Evolutionary conservation across 768 basidiomycete species (phyloP).

Genomic region (Termitomyces sp.): DNA sequence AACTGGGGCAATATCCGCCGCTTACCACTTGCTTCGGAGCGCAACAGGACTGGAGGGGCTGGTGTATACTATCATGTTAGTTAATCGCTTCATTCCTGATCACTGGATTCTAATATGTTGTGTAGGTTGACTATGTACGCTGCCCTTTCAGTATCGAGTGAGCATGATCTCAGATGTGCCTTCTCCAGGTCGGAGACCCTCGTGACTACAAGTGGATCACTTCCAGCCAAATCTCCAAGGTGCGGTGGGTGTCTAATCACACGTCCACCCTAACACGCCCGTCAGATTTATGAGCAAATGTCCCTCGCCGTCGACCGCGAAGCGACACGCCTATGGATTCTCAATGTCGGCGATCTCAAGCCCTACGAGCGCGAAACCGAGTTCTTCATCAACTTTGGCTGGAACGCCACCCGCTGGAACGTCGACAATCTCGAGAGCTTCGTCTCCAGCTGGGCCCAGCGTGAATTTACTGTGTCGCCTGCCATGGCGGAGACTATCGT

Average conservation of each 20-base stretch:
- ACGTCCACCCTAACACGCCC: not conserved
- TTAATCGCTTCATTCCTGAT: not conserved
- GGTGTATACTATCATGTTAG: constrained; percentile 68
- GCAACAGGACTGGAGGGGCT: constrained; percentile 62
- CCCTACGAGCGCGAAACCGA: constrained; percentile 70
- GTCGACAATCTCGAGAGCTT: constrained; percentile 50
- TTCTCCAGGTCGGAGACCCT: constrained; percentile 53
- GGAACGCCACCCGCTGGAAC: constrained; percentile 55
- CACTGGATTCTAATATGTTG: not conserved
- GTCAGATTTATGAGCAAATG: constrained; percentile 64
- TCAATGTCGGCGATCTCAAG: constrained; percentile 77
- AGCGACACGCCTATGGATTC: constrained; percentile 60
- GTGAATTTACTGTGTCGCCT: constrained; percentile 54
- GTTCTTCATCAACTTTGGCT: constrained; percentile 64
- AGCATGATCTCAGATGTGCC: not conserved
- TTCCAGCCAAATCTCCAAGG: constrained; percentile 51
- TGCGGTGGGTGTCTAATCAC: constrained; percentile 3
- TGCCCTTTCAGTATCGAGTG: not conserved
- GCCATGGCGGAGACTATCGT: constrained; percentile 40
- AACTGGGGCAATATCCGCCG: constrained; percentile 75
- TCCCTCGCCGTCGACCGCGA: constrained; percentile 58
- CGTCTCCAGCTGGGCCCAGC: constrained; percentile 55
- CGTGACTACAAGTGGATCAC: constrained; percentile 73
- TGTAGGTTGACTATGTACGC: constrained; percentile 45
- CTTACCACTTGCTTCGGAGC: constrained; percentile 48